Evolutionary conservation across 2,329 filamentous ascomycete genomes (phyloP).

Genomic region (Penicillium hordei): DNA sequence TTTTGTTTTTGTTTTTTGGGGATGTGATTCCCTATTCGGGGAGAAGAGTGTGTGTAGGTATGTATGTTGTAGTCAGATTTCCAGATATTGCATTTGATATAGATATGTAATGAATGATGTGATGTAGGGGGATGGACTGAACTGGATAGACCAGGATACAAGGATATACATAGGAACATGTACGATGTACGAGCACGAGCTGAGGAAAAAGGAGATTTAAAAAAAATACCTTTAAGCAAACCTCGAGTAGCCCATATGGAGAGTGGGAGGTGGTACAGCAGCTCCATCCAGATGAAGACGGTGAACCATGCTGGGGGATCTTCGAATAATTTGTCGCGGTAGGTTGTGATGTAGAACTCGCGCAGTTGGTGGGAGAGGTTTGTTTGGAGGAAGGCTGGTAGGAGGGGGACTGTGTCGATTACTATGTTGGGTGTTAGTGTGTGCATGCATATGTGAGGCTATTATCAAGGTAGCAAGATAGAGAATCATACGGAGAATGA

Average conservation of each 20-base stretch:
- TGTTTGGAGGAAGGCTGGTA: conserved; percentile 54
- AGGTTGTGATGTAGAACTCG: conserved; percentile 59
- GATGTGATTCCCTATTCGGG: neutral
- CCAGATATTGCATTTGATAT: neutral
- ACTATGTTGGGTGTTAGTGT: conserved; percentile 40
- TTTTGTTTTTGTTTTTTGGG: neutral
- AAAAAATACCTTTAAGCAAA: conserved; percentile 49
- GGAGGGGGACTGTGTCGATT: conserved; percentile 61
- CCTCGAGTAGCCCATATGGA: conserved; percentile 61
- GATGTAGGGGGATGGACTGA: neutral
- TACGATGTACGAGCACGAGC: neutral
- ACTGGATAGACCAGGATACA: neutral
- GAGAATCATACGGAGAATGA: conserved; percentile 56
- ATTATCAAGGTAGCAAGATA: neutral
- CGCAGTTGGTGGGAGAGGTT: conserved; percentile 52
- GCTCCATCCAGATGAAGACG: conserved; percentile 58
- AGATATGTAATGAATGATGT: neutral
- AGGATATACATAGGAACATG: neutral
- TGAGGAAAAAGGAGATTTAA: neutral
- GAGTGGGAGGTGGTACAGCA: conserved; percentile 61
- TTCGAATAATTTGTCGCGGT: conserved; percentile 64
- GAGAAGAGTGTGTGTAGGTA: neutral
- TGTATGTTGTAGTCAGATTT: neutral
- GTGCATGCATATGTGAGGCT: neutral
- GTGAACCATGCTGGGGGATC: conserved; percentile 60